A percentile compares a stretch with the other conserved stretches of the same genome.
Evolutionary conservation across 129 eudicot species (phyloP).

Genomic region (Lactuca saligna): DNA sequence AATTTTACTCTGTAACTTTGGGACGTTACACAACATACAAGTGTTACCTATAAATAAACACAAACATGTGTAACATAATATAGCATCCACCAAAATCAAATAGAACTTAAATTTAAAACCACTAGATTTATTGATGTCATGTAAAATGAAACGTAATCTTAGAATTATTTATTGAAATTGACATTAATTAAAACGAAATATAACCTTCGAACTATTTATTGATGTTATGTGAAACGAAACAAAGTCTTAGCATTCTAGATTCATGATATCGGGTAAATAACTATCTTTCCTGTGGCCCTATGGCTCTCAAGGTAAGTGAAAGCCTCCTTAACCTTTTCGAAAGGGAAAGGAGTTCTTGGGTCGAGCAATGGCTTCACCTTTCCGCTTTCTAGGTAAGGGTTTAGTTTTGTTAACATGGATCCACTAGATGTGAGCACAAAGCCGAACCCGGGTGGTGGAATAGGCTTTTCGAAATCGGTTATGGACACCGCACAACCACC

Average conservation of each 20-base stretch:
- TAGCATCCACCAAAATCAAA: too few relatives aligned
- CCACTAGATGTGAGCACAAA: conserved; percentile 77
- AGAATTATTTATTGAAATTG: conserved; percentile 23
- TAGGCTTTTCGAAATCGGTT: conserved; percentile 47
- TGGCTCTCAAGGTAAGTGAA: conserved; percentile 75
- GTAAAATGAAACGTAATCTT: not conserved
- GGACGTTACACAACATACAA: too few relatives aligned
- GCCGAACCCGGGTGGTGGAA: conserved; percentile 68
- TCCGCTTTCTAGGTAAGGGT: conserved; percentile 75
- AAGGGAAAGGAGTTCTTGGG: conserved; percentile 80
- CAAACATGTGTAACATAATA: too few relatives aligned
- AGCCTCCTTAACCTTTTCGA: conserved; percentile 74
- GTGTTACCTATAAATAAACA: too few relatives aligned
- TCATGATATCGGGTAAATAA: conserved; percentile 76
- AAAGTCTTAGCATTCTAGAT: not conserved
- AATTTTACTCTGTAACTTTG: too few relatives aligned
- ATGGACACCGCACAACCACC: conserved; percentile 70
- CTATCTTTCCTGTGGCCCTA: conserved; percentile 83
- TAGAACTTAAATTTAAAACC: not conserved
- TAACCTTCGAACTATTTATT: not conserved
- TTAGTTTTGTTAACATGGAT: conserved; percentile 62
- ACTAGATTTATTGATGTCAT: not conserved
- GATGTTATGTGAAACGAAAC: not conserved
- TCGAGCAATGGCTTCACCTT: conserved; percentile 75
- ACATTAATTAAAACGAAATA: not conserved